These are phyloP conservation scores for Ballota nigra DNA, from an alignment of 257 asterid genomes.

Conservation along the genomic window DNA sequence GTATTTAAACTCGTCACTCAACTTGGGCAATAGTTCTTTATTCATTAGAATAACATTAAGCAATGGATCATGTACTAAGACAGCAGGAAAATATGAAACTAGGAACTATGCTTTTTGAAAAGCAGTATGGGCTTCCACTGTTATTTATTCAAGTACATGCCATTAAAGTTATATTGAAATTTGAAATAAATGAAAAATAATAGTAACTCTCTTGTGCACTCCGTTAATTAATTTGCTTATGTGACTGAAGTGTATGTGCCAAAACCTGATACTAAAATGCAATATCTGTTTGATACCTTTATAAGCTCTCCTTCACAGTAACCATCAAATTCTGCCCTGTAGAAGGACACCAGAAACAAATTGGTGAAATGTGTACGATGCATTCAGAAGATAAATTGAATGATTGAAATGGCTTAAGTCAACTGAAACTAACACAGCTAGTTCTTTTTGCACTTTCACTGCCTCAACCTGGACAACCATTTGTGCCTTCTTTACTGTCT, in stretches of 20 bases:
- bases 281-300: slow-evolving; percentile 39
- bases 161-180: background rate
- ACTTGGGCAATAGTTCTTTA: background rate
- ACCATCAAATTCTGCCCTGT: slow-evolving; percentile 80
- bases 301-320: slow-evolving; percentile 80
- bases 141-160: background rate
- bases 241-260: slow-evolving; percentile 7
- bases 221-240: background rate
- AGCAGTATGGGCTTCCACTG: background rate
- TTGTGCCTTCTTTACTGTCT: slow-evolving; percentile 74
- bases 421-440: slow-evolving; percentile 46
- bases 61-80: background rate
- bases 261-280: background rate
- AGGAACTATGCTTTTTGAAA: background rate
- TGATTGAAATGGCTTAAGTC: background rate
- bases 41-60: background rate
- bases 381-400: background rate
- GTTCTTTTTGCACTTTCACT: slow-evolving; percentile 69
- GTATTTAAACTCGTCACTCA: background rate
- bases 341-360: slow-evolving; percentile 14
- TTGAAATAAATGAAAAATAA: background rate
- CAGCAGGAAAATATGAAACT: background rate
- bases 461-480: slow-evolving; percentile 84
- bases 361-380: background rate
- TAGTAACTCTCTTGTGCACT: background rate